Base-by-base conservation (phyloP, 306 rosid genomes). In the Biancaea sappan region DNA sequence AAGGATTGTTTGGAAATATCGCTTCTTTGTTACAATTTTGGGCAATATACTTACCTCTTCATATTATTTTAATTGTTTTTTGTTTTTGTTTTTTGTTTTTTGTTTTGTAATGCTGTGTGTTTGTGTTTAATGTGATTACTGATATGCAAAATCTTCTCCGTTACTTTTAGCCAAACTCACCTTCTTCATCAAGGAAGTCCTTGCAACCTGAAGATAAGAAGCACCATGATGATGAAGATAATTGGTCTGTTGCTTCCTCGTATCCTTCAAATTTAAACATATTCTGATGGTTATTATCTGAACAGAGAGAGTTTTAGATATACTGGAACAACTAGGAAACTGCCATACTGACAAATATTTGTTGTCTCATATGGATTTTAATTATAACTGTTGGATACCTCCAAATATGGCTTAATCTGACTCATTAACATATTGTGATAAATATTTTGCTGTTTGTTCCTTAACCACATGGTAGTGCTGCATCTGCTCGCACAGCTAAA, bases 231-330 rank as follows among this genome's bases (percentile, higher is more conserved):
- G 98, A 90, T 75, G 96, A 94, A 83, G 99, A 94, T 63, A 81
- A 61, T 82, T 92, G 87, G 90, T 95, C 96, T 61, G 26, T 81
- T 29, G 77, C 92, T 73, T 89, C 97, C 72, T 92, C 99, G 97
- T 95, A 95, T 95, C 99, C 99, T 92, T 64, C 65, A 58, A 53
- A 75, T 21, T 73, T 38, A 8, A 50, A 75, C 16, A n/a, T 12
- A 71, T 28, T 80, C 69, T 68, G 53, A 54, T 72, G 72, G 70
- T 75, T 80, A 4, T 53, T 74, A 47, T 77, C 51, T 56, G 48
- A 68, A 59, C 34, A 37, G 40, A 15, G 57, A 68, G 56, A 62
- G 41, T 71, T 69, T 69, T 78, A 58, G 74, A 58, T 40, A 57
- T 72, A 31, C 31, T 19, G 31, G 54, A 38, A 61, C 32, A 67